A percentile compares a stretch with the other conserved stretches of the same genome.
phyloP scores from a whole-genome alignment of 2,329 filamentous ascomycete genomes.

The Nigrospora oryzae region DNA sequence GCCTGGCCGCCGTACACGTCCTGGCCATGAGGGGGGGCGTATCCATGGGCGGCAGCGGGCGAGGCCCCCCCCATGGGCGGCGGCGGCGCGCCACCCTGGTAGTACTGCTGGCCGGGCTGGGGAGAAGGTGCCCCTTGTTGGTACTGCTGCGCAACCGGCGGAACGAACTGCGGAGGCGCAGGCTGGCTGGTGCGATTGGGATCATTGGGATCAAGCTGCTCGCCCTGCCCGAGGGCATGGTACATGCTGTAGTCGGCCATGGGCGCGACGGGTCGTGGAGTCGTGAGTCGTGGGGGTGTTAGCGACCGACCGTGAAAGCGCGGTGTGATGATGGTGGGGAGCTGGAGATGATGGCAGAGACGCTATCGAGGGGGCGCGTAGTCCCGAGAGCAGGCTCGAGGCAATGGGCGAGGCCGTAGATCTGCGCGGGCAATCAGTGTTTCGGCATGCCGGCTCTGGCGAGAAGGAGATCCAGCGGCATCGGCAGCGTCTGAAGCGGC shows the following conservation, averaged over 20 bases:
- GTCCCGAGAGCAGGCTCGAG: too few species aligned
- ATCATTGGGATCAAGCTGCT: constrained; percentile 45
- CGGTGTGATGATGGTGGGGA: too few species aligned
- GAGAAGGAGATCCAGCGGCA: too few species aligned
- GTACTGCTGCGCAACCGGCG: constrained; percentile 44
- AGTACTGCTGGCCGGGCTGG: constrained; percentile 31
- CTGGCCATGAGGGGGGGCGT: constrained; percentile 18
- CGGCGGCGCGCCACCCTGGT: constrained; percentile 22
- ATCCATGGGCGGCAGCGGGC: constrained; percentile 21
- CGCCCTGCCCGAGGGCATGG: constrained; percentile 47
- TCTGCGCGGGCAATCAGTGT: too few species aligned
- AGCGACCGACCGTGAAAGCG: neutral
- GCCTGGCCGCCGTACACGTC: constrained; percentile 21
- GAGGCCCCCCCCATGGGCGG: constrained; percentile 20
- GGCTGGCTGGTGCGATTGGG: constrained; percentile 41
- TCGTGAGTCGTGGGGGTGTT: neutral
- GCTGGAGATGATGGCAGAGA: too few species aligned
- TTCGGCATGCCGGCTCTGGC: too few species aligned
- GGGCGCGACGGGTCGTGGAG: neutral
- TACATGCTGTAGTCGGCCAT: constrained; percentile 51
- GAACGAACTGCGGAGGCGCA: constrained; percentile 46
- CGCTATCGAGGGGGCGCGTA: too few species aligned
- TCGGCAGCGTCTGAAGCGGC: too few species aligned
- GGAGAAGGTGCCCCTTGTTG: constrained; percentile 29
- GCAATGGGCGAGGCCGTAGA: too few species aligned